Percentiles rank a stretch among this genome's conserved stretches.
phyloP scores from a whole-genome alignment of 345 rosid species.

The Cardamine occulta region DNA sequence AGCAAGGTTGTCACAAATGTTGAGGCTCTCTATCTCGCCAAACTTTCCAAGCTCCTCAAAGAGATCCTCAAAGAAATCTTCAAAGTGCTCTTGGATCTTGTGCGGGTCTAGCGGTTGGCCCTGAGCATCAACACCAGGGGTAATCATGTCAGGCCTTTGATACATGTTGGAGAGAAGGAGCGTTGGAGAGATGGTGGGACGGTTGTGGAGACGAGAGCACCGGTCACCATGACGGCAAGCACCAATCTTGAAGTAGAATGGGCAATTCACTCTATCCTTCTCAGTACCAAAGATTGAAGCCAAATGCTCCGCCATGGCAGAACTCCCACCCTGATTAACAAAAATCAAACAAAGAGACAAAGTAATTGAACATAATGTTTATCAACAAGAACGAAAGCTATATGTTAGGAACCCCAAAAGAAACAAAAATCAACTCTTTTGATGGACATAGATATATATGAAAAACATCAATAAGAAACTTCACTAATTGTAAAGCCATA shows the following conservation, averaged over 20 bases:
- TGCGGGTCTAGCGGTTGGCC: conserved; percentile 77
- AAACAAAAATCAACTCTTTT: not conserved
- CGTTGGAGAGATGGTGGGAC: conserved; percentile 81
- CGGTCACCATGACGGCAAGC: conserved; percentile 95
- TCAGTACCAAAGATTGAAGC: conserved; percentile 90
- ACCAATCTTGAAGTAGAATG: conserved; percentile 87
- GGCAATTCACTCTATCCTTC: conserved; percentile 87
- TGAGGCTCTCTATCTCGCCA: conserved; percentile 87
- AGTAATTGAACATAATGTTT: not conserved
- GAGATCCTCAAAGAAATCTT: conserved; percentile 85
- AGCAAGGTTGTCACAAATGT: conserved; percentile 86
- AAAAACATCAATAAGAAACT: not conserved
- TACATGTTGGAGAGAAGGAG: conserved; percentile 77
- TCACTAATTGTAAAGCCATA: not conserved
- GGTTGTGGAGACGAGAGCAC: conserved; percentile 86
- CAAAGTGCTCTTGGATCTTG: conserved; percentile 83
- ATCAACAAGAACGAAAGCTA: not conserved
- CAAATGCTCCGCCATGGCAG: conserved; percentile 91
- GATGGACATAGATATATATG: not conserved
- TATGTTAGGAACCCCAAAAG: not conserved
- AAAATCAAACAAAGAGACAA: not conserved
- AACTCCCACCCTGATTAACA: conserved; percentile 21
- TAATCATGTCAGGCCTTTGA: conserved; percentile 81
- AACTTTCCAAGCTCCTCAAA: conserved; percentile 89
- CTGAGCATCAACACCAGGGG: conserved; percentile 77